Base-by-base conservation (phyloP, 202 grass and related monocot species). In the Bolboschoenoplectus hybrid region DNA sequence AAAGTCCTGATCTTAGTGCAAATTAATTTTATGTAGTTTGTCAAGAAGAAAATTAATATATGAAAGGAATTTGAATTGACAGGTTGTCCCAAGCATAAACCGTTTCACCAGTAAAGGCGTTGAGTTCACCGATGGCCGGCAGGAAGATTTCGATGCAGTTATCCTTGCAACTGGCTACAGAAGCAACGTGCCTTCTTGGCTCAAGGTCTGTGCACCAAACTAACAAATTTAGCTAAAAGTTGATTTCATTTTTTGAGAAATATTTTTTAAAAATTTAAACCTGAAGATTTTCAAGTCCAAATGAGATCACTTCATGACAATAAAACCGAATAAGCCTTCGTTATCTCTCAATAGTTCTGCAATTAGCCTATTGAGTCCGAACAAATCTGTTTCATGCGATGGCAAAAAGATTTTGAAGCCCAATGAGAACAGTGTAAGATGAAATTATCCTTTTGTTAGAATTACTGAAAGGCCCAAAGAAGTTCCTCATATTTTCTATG, bases 121-220 rank as follows among this genome's bases (percentile, higher is more conserved):
- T 2, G 95, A 95, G 51, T 95, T 97, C 85, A 77, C 80, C 5
- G 89, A 93, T 39, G 89, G 95, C 0, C 64, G 71, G 13, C 79
- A 65, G 3, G 92, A 91, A 79, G 91, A 93, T 6, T 97, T 95
- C 3, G 80, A 93, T 46, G 86, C 89, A 10, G 76, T 95, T 88
- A 89, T 97, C 72, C 90, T 97, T 34, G 95, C 95, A 16, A 97
- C 95, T n/a, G 95, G 95, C 10, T 97, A 97, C 85, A 93, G 74
- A 84, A 97, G 95, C 87, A 95, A 95, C 84, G 95, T 97, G 26
- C 84, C 91, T 70, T 93, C 89, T 66, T 97, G 93, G 95, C 91
- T 97, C 83, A 93, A 97, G 95, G 95, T 97, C 67, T 58, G 87
- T 81, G 39, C 60, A 81, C 4, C 36, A 55, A 55, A 35, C 72